These are phyloP conservation scores for Talaromyces piceae DNA, from an alignment of 2,329 filamentous ascomycete genomes.

Conservation along the genomic window DNA sequence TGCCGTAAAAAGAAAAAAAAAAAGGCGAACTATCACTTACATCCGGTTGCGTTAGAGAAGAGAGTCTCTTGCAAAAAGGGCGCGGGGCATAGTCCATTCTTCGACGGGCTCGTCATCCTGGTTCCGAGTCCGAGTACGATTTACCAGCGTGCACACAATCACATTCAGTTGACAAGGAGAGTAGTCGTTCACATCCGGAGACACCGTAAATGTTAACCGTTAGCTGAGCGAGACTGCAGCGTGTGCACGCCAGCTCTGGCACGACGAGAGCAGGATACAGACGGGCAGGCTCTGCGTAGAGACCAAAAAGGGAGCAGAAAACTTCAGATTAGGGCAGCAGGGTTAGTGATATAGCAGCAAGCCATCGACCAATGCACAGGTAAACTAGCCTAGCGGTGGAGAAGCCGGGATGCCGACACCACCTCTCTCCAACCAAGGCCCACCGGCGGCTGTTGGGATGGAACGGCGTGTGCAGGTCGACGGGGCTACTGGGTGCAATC, in stretches of 20 bases:
- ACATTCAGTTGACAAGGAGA: background rate
- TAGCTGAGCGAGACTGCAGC: background rate
- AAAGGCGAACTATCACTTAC: constrained; percentile 56
- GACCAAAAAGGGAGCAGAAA: background rate
- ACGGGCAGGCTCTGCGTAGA: background rate
- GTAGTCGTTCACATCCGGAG: background rate
- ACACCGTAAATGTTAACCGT: background rate
- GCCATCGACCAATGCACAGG: background rate
- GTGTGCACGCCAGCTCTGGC: background rate
- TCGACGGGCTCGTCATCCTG: constrained; percentile 9
- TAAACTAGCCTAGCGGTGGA: background rate
- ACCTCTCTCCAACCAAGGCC: background rate
- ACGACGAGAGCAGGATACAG: background rate
- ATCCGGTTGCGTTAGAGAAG: constrained; percentile 57
- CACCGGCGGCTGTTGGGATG: background rate
- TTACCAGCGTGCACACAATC: background rate
- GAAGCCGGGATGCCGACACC: background rate
- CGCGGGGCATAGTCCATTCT: constrained; percentile 50
- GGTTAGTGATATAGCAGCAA: background rate
- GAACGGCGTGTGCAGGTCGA: background rate
- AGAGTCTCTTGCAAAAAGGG: constrained; percentile 61
- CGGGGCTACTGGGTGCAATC: background rate
- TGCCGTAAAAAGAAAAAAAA: background rate
- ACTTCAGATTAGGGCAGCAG: background rate
- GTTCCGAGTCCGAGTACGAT: background rate